Percentiles rank a stretch among this genome's conserved stretches.
Conservation (phyloP, 768 basidiomycete species). For the Filobasidium floriforme region DNA sequence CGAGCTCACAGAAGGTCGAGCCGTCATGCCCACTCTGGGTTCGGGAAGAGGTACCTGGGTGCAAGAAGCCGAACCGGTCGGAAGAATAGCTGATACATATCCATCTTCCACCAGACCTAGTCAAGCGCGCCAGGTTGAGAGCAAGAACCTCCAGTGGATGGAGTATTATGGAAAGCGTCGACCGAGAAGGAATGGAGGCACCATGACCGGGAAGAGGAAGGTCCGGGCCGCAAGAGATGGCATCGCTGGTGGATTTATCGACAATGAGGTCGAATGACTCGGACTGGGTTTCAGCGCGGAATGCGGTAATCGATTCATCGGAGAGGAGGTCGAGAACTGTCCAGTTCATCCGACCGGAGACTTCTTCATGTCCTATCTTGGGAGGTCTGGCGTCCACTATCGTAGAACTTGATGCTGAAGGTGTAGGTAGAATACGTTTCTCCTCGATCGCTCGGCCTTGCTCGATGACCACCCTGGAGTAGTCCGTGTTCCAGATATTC, state of each 20-base stretch:
- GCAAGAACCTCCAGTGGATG: conserved; percentile 1
- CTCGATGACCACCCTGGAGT: not conserved
- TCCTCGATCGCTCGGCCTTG: conserved; percentile 1
- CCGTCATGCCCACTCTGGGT: no score
- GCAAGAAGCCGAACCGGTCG: conserved; percentile 1
- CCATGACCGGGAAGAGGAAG: not conserved
- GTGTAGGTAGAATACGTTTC: not conserved
- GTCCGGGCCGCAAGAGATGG: conserved; percentile 7
- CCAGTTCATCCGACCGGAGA: not conserved
- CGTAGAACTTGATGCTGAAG: not conserved
- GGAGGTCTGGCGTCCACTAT: not conserved
- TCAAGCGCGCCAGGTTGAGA: not conserved
- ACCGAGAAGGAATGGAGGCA: not conserved
- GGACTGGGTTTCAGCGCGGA: no score
- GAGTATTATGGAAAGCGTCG: not conserved
- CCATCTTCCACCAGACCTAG: not conserved
- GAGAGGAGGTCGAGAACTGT: conserved; percentile 1
- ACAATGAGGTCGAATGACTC: not conserved
- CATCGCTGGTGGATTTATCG: conserved; percentile 11
- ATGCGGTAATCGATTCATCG: not conserved
- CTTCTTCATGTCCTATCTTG: not conserved
- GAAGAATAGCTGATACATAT: conserved; percentile 1
- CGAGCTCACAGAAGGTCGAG: no score
- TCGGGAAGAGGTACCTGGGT: not conserved
- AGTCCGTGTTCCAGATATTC: not conserved